phyloP scores from a whole-genome alignment of 1,284 basidiomycete genomes.

The Vanrija sp. region DNA sequence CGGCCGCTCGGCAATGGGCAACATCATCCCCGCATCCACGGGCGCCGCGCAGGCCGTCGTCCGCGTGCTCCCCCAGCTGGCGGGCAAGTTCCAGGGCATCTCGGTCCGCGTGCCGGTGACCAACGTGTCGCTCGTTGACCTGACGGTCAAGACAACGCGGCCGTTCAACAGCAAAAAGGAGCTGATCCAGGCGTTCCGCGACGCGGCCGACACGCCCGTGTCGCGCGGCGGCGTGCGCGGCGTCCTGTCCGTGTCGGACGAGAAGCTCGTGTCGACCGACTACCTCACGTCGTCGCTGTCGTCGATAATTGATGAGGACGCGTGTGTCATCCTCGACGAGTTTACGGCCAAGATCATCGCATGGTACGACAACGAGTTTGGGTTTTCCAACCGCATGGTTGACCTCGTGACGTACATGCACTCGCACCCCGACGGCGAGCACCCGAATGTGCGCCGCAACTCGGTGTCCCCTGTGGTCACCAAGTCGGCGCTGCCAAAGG shows the following conservation, averaged over 20 bases:
- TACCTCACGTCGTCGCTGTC: conserved; percentile 41
- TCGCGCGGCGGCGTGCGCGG: conserved; percentile 26
- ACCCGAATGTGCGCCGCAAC: too few species aligned
- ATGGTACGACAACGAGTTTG: conserved; percentile 50
- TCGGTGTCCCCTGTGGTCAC: too few species aligned
- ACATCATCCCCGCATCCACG: conserved; percentile 49
- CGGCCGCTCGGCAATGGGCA: conserved; percentile 44
- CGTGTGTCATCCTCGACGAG: conserved; percentile 39
- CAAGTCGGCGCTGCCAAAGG: too few species aligned
- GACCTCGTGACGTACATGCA: conserved; percentile 20
- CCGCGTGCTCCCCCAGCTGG: conserved; percentile 49
- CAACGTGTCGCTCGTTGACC: conserved; percentile 51
- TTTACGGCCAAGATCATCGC: conserved; percentile 46
- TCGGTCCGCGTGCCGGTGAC: conserved; percentile 50
- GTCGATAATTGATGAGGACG: conserved; percentile 46
- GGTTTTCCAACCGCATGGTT: conserved; percentile 28
- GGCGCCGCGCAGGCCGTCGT: conserved; percentile 49
- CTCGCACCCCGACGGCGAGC: neutral
- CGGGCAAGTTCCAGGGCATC: conserved; percentile 50
- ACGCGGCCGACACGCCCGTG: conserved; percentile 28
- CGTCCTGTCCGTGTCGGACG: conserved; percentile 46
- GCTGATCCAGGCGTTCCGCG: conserved; percentile 44
- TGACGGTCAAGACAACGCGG: conserved; percentile 44
- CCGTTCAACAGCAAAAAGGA: conserved; percentile 43
- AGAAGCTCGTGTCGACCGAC: conserved; percentile 50